Percentiles rank a stretch among this genome's conserved stretches.
Conservation (phyloP, 371 early-diverging fungal genomes). For the Rhizopus arrhizus region DNA sequence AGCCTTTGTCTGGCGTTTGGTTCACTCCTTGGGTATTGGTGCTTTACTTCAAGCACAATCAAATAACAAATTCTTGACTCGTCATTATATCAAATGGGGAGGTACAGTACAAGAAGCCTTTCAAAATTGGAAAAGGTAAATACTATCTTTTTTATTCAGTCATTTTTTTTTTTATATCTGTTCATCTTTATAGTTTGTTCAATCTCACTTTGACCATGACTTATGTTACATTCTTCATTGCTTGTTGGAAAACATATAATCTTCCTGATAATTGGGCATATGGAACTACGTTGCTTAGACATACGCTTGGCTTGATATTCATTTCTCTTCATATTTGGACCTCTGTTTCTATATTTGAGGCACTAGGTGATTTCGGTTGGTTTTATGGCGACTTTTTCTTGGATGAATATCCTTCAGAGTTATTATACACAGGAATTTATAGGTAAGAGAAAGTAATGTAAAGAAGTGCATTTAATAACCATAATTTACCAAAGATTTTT, state of each 20-base stretch:
- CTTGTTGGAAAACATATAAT: constrained; percentile 74
- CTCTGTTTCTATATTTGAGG: constrained; percentile 81
- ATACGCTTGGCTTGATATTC: constrained; percentile 74
- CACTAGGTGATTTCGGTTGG: constrained; percentile 92
- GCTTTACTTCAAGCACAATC: constrained; percentile 77
- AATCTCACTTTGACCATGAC: constrained; percentile 88
- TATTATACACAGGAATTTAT: constrained; percentile 84
- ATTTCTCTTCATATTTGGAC: constrained; percentile 87
- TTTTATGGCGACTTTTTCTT: constrained; percentile 89
- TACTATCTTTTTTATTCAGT: constrained; percentile 11
- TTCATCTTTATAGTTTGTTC: constrained; percentile 63
- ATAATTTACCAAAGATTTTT: constrained; percentile 56
- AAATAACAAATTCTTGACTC: constrained; percentile 77
- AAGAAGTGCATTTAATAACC: background rate
- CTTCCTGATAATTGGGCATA: constrained; percentile 72
- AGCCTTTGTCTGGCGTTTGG: constrained; percentile 83
- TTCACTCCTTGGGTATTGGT: constrained; percentile 84
- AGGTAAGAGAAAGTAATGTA: constrained; percentile 44
- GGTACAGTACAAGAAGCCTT: constrained; percentile 86
- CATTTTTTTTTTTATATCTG: constrained; percentile 18
- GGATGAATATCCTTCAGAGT: constrained; percentile 62
- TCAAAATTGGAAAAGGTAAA: constrained; percentile 85
- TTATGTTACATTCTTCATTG: constrained; percentile 78
- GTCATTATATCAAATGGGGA: constrained; percentile 92
- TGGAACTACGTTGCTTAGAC: constrained; percentile 71